phyloP scores from a whole-genome alignment of 192 early-diverging fungal species.

The Cladochytrium replicatum region DNA sequence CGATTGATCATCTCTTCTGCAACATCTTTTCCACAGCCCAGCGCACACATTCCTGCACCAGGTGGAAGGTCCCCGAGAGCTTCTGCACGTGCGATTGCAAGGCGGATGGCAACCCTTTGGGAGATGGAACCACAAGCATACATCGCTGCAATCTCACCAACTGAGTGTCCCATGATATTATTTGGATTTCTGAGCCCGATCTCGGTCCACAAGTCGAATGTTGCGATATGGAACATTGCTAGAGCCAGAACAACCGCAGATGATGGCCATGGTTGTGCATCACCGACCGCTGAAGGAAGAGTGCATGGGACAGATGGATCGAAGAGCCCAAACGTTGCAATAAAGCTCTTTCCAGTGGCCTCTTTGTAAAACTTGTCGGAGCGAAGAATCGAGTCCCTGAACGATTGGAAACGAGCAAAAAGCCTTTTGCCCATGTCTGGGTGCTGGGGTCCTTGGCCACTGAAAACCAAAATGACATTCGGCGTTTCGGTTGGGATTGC shows the following conservation, averaged over 20 bases:
- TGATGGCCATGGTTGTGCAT: too few relatives aligned
- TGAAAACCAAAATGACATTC: conserved; percentile 16
- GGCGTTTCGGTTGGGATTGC: background rate
- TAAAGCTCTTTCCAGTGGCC: background rate
- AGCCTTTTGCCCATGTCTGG: conserved; percentile 13
- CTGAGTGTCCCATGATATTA: conserved; percentile 16
- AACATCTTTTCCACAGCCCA: conserved; percentile 5
- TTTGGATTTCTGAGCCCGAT: conserved; percentile 10
- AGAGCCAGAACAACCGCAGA: conserved; percentile 19
- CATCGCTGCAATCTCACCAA: conserved; percentile 23
- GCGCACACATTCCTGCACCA: conserved; percentile 22
- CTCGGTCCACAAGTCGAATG: conserved; percentile 17
- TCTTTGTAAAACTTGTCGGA: conserved; percentile 3
- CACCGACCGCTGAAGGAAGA: conserved; percentile 8
- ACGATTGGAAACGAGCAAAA: conserved; percentile 3
- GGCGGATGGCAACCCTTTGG: conserved; percentile 11
- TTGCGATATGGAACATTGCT: conserved; percentile 21
- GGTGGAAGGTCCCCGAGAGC: conserved; percentile 11
- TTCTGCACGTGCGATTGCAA: conserved; percentile 21
- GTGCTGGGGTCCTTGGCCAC: conserved; percentile 24
- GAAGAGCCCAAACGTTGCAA: conserved; percentile 12
- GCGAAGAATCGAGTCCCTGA: conserved; percentile 2
- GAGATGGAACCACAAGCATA: conserved; percentile 17
- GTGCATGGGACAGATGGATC: background rate
- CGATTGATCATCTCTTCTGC: background rate